Evolutionary conservation across 164 flowering plant species (phyloP), one percentile per base, ranked within the genome.

Genomic region (Dillenia suffruticosa): DNA sequence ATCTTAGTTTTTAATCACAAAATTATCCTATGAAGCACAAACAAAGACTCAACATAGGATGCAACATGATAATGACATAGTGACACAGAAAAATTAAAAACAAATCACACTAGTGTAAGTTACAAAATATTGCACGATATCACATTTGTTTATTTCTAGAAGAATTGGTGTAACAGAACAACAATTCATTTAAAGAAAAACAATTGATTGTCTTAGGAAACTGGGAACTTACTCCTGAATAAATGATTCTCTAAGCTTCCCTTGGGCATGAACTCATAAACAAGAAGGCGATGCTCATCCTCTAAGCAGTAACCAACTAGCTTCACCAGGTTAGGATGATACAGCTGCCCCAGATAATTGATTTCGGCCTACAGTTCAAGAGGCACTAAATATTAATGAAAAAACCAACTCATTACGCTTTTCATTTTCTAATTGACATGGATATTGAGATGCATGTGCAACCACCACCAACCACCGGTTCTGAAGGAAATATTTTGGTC

Each of bases 221-320:
- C 45, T 12, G 26, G 51, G 26, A 49, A 71, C 94, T 84, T 72
- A 90, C 97, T 88, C 73, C 92, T 73, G 60, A 88, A 88, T 0
- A 88, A 74, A 78, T 90, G 97, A 76, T 90, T 82, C 59, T 88
- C 97, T 79, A 88, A 74, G 70, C 95, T 88, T 16, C 92, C 95
- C 6, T 83, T 76, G 0, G 88, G 81, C 95, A 88, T 86, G 76
- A 86, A 90, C 71, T 86, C 95, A 52, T 88, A 88, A 0, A 86
- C 97, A 9, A 90, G 78, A 59, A 88, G 80, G 43, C 90, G 79
- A 51, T 86, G 92, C 11, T 86, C 92, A 67, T 90, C 95, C 66
- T 90, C 95, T 19, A 82, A 68, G 78, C 97, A 90, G 64, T 79
- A 88, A 12, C 97, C 97, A 57, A 90, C 59, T 70, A 88, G 68